These are phyloP conservation scores for Blastocystis sp. DNA, from an alignment of 352 stramenopile species.

Conservation along the genomic window DNA sequence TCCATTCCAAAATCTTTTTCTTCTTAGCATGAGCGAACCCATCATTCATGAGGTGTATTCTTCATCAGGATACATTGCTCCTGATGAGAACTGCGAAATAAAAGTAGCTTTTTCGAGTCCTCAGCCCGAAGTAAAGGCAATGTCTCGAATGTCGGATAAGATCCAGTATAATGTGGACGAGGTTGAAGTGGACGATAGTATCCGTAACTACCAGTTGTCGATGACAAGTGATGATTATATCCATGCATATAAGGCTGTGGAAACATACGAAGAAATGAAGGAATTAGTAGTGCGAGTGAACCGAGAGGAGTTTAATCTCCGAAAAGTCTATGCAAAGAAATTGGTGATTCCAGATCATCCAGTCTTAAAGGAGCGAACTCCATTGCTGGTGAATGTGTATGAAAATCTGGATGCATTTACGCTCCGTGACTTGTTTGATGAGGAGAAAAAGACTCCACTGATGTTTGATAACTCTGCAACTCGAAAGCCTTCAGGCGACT, in stretches of 20 bases:
- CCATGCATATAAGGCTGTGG: not conserved
- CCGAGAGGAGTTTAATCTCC: slow-evolving; percentile 64
- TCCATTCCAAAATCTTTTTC: too few species aligned
- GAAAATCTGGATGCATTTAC: slow-evolving; percentile 63
- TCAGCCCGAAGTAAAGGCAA: too few species aligned
- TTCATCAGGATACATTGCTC: too few species aligned
- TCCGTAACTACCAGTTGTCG: too few species aligned
- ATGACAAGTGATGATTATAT: slow-evolving; percentile 64
- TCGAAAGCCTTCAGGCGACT: not conserved
- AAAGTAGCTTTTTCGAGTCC: too few species aligned
- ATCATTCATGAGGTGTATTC: too few species aligned
- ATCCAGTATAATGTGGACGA: too few species aligned
- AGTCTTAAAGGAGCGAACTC: slow-evolving; percentile 64
- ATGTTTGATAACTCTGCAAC: slow-evolving; percentile 43
- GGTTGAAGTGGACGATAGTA: too few species aligned
- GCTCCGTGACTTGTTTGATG: not conserved
- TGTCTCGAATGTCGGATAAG: too few species aligned
- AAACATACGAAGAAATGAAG: not conserved
- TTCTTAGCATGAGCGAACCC: too few species aligned
- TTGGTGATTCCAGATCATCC: slow-evolving; percentile 58
- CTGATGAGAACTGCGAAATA: too few species aligned
- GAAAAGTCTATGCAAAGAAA: slow-evolving; percentile 66
- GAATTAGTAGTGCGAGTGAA: slow-evolving; percentile 55
- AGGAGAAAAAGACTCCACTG: slow-evolving; percentile 59
- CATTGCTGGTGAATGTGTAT: slow-evolving; percentile 64